phyloP scores from a whole-genome alignment of 2,329 filamentous ascomycete species.

The Mycosphaerella sp. region DNA sequence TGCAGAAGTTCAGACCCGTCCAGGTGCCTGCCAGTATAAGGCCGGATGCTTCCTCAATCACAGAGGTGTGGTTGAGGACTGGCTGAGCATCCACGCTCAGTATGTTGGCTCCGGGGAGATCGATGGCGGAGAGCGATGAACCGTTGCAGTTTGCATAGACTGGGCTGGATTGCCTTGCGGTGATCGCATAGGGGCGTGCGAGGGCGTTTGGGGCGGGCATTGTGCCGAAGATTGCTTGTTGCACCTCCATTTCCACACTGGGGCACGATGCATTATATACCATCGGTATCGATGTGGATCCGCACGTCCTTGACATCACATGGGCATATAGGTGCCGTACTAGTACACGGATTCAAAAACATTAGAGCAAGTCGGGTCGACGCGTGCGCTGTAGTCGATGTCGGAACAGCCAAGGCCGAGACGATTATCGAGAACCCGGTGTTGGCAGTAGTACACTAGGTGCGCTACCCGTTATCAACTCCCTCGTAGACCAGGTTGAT shows the following conservation, averaged over 20 bases:
- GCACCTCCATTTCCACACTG: conserved; percentile 8
- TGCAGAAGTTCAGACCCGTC: conserved; percentile 29
- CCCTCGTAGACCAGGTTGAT: too few species aligned
- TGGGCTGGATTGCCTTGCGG: not conserved
- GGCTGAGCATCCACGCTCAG: conserved; percentile 1
- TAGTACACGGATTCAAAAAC: too few species aligned
- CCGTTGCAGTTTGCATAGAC: conserved; percentile 6
- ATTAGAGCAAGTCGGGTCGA: too few species aligned
- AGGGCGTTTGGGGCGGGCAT: conserved; percentile 1
- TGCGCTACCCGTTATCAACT: too few species aligned
- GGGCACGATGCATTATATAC: too few species aligned
- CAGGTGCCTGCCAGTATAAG: not conserved
- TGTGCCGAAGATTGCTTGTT: conserved; percentile 1
- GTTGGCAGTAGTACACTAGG: too few species aligned
- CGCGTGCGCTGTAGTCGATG: too few species aligned
- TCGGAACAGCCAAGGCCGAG: too few species aligned
- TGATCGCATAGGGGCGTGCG: not conserved
- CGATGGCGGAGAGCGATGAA: not conserved
- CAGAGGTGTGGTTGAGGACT: conserved; percentile 5
- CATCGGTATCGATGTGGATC: too few species aligned
- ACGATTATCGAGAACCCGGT: too few species aligned
- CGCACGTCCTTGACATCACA: too few species aligned
- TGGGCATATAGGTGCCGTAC: too few species aligned
- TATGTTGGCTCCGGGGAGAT: conserved; percentile 10
- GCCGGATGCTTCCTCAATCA: not conserved